Conservation (phyloP, 331 rosid genomes). For the Malus hybrid region DNA sequence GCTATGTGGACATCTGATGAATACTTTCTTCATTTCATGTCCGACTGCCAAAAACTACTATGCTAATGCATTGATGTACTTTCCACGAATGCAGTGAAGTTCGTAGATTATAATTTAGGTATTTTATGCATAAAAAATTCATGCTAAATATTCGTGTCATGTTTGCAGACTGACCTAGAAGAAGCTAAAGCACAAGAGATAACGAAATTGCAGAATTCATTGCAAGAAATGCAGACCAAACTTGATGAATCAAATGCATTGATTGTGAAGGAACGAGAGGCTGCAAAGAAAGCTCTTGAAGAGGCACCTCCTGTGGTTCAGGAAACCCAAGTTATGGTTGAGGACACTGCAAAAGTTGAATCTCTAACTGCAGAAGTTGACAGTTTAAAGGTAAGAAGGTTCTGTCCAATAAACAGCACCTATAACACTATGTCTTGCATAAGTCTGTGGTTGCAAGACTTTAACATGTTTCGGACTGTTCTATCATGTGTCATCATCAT, state of each 20-base stretch:
- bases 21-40: background rate
- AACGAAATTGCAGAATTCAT: conserved; percentile 58
- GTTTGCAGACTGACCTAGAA: conserved; percentile 72
- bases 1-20: conserved; percentile 4
- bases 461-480: background rate
- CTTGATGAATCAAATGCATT: conserved; percentile 58
- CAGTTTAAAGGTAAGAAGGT: conserved; percentile 51
- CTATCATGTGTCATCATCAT: background rate
- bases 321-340: conserved; percentile 72
- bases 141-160: conserved; percentile 14
- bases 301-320: conserved; percentile 71
- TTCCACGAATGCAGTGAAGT: background rate
- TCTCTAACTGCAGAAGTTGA: conserved; percentile 62
- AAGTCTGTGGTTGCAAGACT: background rate
- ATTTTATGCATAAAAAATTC: background rate
- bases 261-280: conserved; percentile 58
- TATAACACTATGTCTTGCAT: background rate
- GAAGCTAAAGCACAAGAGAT: conserved; percentile 78
- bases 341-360: conserved; percentile 67
- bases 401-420: conserved; percentile 1
- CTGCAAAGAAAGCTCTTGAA: conserved; percentile 51
- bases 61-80: background rate
- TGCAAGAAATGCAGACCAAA: conserved; percentile 60
- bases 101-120: background rate
- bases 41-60: background rate